Evolutionary conservation across 345 rosid species (phyloP).

Genomic region (Laguncularia racemosa): DNA sequence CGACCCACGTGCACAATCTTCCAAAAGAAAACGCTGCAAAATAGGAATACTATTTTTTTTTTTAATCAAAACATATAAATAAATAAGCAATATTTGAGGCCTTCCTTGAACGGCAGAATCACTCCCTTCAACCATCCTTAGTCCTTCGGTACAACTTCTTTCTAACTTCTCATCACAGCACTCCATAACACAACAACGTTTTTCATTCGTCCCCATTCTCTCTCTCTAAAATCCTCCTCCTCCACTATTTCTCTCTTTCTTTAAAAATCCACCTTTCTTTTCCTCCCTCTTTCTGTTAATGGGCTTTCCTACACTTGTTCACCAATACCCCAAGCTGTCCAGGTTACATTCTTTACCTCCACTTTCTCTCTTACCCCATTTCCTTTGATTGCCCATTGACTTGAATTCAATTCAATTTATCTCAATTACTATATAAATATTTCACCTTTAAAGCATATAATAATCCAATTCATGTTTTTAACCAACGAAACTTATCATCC

Average conservation of each 20-base stretch:
- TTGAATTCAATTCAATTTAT: neutral
- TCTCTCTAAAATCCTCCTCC: neutral
- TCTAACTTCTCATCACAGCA: neutral
- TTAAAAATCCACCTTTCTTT: neutral
- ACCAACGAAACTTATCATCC: slow-evolving; percentile 17
- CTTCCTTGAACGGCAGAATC: neutral
- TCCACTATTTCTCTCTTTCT: slow-evolving; percentile 12
- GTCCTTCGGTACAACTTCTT: neutral
- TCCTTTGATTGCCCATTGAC: neutral
- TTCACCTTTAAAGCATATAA: no score
- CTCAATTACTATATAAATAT: no score
- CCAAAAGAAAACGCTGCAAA: no score
- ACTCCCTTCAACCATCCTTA: neutral
- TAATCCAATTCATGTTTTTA: slow-evolving; percentile 19
- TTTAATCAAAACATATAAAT: neutral
- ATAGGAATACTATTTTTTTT: no score
- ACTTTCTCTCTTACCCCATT: neutral
- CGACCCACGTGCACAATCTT: no score
- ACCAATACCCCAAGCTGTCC: slow-evolving; percentile 9
- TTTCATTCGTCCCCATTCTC: no score
- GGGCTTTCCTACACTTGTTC: slow-evolving; percentile 7
- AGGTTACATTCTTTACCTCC: slow-evolving; percentile 1
- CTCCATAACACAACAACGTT: no score
- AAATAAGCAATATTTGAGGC: neutral
- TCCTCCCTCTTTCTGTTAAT: neutral